Conservation (phyloP, 1,284 basidiomycete genomes). For the Cryptococcus amylolentus region DNA sequence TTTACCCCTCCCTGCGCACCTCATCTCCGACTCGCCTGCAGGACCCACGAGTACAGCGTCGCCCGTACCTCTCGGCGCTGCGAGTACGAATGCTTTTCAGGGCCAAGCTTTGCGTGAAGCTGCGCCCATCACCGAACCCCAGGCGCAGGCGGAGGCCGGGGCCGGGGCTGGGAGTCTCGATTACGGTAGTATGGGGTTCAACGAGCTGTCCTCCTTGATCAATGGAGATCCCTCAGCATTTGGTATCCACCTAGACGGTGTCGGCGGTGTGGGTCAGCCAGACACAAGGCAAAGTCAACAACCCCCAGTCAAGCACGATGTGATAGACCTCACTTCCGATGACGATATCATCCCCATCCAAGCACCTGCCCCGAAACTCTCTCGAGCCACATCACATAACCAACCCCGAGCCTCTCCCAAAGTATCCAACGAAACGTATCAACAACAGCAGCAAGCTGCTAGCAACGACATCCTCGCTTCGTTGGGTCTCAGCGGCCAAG, state of each 20-base stretch:
- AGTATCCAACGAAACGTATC: no score
- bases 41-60: not conserved
- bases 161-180: no score
- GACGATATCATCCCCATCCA: not conserved
- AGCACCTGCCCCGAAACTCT: not conserved
- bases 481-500: not conserved
- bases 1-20: not conserved
- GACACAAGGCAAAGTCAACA: not conserved
- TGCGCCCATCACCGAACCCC: not conserved
- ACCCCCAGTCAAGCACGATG: not conserved
- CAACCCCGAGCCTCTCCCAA: not conserved
- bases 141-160: no score
- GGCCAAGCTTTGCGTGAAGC: slow-evolving; percentile 3
- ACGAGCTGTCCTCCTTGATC: slow-evolving; percentile 22
- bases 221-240: slow-evolving; percentile 10
- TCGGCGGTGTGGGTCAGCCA: not conserved
- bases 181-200: slow-evolving; percentile 10
- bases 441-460: no score
- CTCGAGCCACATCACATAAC: not conserved
- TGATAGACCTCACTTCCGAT: slow-evolving; percentile 1
- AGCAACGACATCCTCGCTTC: slow-evolving; percentile 8
- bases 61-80: slow-evolving; percentile 2
- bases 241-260: not conserved
- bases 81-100: not conserved
- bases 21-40: not conserved